A percentile compares a stretch with the other conserved stretches of the same genome.
phyloP scores from a whole-genome alignment of 306 rosid species.

The Sphenostylis stenocarpa region DNA sequence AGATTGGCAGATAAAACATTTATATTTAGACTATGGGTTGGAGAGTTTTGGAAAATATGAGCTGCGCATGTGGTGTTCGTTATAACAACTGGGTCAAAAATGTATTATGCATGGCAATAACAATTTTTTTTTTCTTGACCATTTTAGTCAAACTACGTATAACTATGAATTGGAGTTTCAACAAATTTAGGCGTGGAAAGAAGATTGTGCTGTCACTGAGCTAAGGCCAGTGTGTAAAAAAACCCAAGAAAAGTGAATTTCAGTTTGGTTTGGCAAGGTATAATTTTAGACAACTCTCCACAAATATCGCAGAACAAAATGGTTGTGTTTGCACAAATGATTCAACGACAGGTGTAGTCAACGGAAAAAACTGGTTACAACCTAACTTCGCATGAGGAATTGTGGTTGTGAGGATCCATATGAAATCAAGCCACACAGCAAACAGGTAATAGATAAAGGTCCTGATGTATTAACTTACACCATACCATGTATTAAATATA shows the following conservation, averaged over 20 bases:
- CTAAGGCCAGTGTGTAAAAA: neutral
- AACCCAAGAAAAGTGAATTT: neutral
- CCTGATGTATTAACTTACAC: no score
- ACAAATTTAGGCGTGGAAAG: neutral
- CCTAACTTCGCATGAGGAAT: neutral
- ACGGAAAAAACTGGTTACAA: neutral
- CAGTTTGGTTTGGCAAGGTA: neutral
- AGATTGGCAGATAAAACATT: slow-evolving; percentile 13
- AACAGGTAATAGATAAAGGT: no score
- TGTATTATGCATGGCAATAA: neutral
- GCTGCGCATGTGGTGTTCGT: slow-evolving; percentile 11
- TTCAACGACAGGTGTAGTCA: neutral
- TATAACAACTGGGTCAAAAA: neutral
- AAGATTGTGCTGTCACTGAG: neutral
- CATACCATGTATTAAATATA: no score
- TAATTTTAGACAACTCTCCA: neutral
- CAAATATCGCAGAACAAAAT: neutral
- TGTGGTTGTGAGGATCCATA: no score
- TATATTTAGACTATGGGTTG: neutral
- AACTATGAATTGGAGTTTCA: slow-evolving; percentile 22
- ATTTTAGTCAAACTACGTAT: no score
- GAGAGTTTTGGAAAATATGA: neutral
- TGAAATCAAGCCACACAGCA: no score
- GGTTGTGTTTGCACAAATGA: neutral
- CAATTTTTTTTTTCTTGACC: no score